phyloP scores from a whole-genome alignment of 2,329 filamentous ascomycete genomes.

The Exophiala bonariae region DNA sequence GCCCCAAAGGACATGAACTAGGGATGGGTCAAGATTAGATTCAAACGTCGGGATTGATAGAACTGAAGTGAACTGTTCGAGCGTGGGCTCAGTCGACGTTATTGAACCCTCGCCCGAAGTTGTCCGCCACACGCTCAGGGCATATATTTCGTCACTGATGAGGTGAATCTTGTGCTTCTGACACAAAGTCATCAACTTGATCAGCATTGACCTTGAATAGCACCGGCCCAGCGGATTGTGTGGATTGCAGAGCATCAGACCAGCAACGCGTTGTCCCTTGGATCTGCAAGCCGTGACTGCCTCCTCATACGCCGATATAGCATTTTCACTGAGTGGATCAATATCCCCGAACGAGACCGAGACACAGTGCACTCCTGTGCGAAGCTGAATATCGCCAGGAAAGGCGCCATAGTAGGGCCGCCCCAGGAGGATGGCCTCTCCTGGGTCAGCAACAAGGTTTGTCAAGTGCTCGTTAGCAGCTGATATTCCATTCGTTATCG shows the following conservation, averaged over 20 bases:
- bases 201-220: slow-evolving; percentile 41
- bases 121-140: no score
- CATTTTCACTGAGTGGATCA: slow-evolving; percentile 44
- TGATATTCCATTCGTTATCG: slow-evolving; percentile 36
- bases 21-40: slow-evolving; percentile 48
- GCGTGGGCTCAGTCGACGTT: slow-evolving; percentile 51
- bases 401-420: slow-evolving; percentile 49
- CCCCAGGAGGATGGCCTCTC: slow-evolving; percentile 36
- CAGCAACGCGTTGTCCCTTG: slow-evolving; percentile 44
- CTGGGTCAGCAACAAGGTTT: slow-evolving; percentile 33
- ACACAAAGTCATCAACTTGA: slow-evolving; percentile 49
- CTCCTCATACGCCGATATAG: slow-evolving; percentile 47
- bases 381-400: slow-evolving; percentile 44
- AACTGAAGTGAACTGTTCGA: slow-evolving; percentile 26
- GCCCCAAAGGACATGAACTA: slow-evolving; percentile 53
- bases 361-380: slow-evolving; percentile 43
- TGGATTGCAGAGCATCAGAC: slow-evolving; percentile 51
- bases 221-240: slow-evolving; percentile 54
- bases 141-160: slow-evolving; percentile 61
- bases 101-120: no score
- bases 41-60: slow-evolving; percentile 38
- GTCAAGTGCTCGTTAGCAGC: slow-evolving; percentile 35
- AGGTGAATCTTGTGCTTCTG: slow-evolving; percentile 52
- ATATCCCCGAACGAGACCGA: slow-evolving; percentile 44
- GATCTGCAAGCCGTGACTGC: slow-evolving; percentile 38